A percentile compares a stretch with the other conserved stretches of the same genome.
Evolutionary conservation across 2,329 filamentous ascomycete genomes (phyloP).

Genomic region (Microcera coccophila): DNA sequence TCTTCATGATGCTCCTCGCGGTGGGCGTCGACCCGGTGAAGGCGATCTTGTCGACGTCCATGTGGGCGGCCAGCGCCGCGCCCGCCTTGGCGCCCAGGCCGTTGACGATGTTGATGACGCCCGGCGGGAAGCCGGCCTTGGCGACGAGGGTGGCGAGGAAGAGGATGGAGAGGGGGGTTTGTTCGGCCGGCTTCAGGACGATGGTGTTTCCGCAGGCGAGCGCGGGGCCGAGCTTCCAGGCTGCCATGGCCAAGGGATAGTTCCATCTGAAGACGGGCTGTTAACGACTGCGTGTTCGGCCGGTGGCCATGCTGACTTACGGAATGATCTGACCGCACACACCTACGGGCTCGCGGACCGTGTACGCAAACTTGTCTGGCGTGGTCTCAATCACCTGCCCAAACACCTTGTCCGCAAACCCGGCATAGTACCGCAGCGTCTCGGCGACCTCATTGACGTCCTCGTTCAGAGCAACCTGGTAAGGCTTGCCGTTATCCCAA

Average conservation of each 20-base stretch:
- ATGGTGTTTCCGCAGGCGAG: constrained; percentile 62
- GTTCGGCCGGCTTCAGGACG: constrained; percentile 63
- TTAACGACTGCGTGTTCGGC: neutral
- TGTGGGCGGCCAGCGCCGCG: constrained; percentile 62
- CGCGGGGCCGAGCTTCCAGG: constrained; percentile 73
- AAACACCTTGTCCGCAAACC: constrained; percentile 74
- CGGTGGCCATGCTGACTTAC: constrained; percentile 9
- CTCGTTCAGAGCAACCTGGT: constrained; percentile 59
- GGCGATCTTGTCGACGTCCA: constrained; percentile 70
- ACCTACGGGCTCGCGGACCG: constrained; percentile 70
- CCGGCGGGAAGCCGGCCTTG: constrained; percentile 71
- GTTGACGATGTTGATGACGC: constrained; percentile 72
- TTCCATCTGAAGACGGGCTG: constrained; percentile 52
- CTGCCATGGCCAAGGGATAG: constrained; percentile 48
- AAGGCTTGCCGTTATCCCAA: constrained; percentile 75
- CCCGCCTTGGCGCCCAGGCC: constrained; percentile 66
- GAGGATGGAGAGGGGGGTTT: constrained; percentile 62
- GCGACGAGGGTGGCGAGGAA: constrained; percentile 64
- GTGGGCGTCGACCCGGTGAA: constrained; percentile 74
- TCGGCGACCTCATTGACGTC: constrained; percentile 51
- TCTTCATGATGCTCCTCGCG: constrained; percentile 71
- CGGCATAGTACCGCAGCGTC: constrained; percentile 68
- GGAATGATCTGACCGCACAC: constrained; percentile 73
- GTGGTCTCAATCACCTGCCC: constrained; percentile 71
- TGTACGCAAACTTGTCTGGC: constrained; percentile 68